Evolutionary conservation across 352 stramenopile species (phyloP).

Genomic region (Globisporangium viniferum): DNA sequence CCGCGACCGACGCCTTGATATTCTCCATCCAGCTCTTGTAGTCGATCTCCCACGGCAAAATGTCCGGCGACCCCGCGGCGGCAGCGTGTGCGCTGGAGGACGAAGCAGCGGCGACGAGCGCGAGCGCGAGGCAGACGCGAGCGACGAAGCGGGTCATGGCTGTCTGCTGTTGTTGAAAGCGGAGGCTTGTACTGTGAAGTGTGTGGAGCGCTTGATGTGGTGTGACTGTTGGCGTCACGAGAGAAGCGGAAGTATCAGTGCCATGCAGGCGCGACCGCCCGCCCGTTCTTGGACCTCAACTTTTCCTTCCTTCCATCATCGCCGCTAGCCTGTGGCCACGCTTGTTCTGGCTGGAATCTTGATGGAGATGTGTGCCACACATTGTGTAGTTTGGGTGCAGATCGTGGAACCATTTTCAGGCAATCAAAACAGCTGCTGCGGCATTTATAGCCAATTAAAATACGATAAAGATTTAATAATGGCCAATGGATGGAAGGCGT

Average conservation of each 20-base stretch:
- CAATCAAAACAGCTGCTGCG: neutral
- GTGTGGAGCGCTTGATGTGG: neutral
- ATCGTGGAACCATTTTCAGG: neutral
- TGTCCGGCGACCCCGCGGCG: neutral
- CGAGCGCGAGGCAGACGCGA: conserved; percentile 6
- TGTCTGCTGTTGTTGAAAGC: neutral
- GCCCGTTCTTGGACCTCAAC: neutral
- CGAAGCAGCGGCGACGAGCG: neutral
- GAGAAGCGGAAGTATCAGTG: conserved; percentile 2
- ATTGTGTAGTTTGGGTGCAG: neutral
- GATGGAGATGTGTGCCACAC: neutral
- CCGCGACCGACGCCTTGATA: conserved; percentile 8
- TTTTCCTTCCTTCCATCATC: neutral
- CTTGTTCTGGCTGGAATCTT: conserved; percentile 2
- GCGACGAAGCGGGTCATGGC: neutral
- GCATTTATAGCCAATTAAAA: neutral
- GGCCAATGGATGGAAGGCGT: neutral
- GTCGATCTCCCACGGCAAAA: conserved; percentile 4
- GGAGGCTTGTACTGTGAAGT: neutral
- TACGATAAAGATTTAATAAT: neutral
- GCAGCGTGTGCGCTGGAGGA: neutral
- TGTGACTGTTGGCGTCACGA: neutral
- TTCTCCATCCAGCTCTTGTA: conserved; percentile 15
- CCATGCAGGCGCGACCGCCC: neutral
- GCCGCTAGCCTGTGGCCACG: neutral